Evolutionary conservation across 768 basidiomycete species (phyloP), one percentile per base, ranked within the genome.

Genomic region (Boletellus ananas): DNA sequence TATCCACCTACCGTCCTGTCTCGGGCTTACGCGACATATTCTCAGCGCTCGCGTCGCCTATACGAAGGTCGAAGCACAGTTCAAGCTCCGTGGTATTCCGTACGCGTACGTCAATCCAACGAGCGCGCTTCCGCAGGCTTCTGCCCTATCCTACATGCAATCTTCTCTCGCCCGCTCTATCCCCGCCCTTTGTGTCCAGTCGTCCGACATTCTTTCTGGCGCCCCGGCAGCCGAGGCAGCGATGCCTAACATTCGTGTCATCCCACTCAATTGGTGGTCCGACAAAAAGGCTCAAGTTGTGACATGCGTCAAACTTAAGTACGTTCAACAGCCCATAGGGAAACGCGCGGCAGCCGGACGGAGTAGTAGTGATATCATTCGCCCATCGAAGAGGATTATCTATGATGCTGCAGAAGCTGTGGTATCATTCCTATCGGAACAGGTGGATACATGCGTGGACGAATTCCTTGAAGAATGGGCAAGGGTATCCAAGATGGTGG

Each of bases 391-490:
- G 60, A 77, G 87, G 38, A 93, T 95, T 53, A 87, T 92, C 34
- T 94, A 94, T 59, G 92, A 96, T 61, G 87, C 90, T 10, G 80
- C 78, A 21, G 87, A 91, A 56, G 93, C 91, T 13, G 80, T 96
- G 13, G 90, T 95, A 7, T 91, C 87, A 0, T 94, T 96, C 67
- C 70, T 90, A 33, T 90, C 90, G 2, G 87, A 90, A 57, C 80
- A 93, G 60, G 86, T 94, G 56, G 81, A 92, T 56, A 84, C 83
- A 8, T 94, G 92, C 60, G 90, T 96, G 17, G 87, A 88, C 51
- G 87, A 92, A 58, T 94, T 96, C 64, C 70, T 90, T 57, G 89
- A 93, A 61, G 92, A 94, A 67, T 95, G 93, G 91, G 89, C 90
- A 35, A 76, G 87, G 39, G 88, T 95, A 27, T 90, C 90, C 17